phyloP scores from a whole-genome alignment of 352 stramenopile species.

The Pythium grandisporangium region DNA sequence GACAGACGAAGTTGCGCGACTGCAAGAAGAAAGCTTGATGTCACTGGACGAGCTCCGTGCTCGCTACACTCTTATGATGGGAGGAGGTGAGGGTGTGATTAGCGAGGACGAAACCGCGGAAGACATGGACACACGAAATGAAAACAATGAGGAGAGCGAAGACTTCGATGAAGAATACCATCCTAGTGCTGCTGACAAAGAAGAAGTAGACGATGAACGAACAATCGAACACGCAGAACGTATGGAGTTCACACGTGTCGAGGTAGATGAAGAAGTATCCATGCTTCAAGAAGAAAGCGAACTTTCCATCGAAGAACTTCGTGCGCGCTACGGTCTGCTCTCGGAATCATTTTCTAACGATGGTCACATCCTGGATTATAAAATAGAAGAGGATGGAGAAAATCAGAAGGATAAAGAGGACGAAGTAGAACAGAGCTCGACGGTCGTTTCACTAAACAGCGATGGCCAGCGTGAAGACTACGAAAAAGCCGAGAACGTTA shows the following conservation, averaged over 20 bases:
- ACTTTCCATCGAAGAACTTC: slow-evolving; percentile 87
- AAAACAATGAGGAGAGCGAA: slow-evolving; percentile 8
- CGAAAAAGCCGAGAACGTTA: slow-evolving; percentile 72
- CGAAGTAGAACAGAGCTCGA: slow-evolving; percentile 11
- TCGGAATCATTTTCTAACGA: slow-evolving; percentile 17
- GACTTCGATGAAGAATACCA: slow-evolving; percentile 16
- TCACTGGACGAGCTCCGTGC: slow-evolving; percentile 81
- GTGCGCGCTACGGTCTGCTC: slow-evolving; percentile 29
- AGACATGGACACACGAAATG: slow-evolving; percentile 1
- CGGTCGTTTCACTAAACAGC: slow-evolving; percentile 70
- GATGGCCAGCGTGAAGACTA: slow-evolving; percentile 60
- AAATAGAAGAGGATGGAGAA: slow-evolving; percentile 1
- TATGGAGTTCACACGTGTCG: slow-evolving; percentile 21
- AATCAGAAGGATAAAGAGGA: slow-evolving; percentile 14
- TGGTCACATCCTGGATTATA: neutral
- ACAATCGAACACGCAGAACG: slow-evolving; percentile 87
- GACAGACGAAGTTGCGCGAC: slow-evolving; percentile 72
- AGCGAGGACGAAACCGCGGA: slow-evolving; percentile 3
- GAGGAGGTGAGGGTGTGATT: neutral
- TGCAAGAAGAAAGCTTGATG: slow-evolving; percentile 88
- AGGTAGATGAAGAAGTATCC: slow-evolving; percentile 77
- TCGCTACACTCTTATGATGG: slow-evolving; percentile 25
- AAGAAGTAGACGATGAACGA: slow-evolving; percentile 79
- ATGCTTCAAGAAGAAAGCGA: slow-evolving; percentile 86
- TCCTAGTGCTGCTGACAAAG: slow-evolving; percentile 20